These are phyloP conservation scores for Arthrinium phaeospermum DNA, from an alignment of 2,329 filamentous ascomycete genomes.

Conservation along the genomic window DNA sequence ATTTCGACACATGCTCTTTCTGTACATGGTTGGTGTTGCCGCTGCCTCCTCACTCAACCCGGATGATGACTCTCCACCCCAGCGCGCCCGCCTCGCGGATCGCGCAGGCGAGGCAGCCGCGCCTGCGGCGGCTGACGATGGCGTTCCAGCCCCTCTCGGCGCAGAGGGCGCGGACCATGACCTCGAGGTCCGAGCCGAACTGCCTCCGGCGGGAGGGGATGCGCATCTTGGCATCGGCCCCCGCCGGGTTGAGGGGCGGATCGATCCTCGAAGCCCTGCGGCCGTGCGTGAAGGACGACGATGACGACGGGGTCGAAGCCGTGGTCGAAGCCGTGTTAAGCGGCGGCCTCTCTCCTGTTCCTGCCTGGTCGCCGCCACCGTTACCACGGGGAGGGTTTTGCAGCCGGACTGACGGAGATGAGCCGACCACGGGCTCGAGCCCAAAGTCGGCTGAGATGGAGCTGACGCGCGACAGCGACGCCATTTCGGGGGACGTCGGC, in stretches of 20 bases:
- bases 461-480: slow-evolving; percentile 53
- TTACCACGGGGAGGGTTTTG: slow-evolving; percentile 29
- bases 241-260: slow-evolving; percentile 27
- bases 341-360: background rate
- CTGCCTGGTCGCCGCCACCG: slow-evolving; percentile 20
- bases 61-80: slow-evolving; percentile 70
- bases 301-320: slow-evolving; percentile 37
- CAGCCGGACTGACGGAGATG: slow-evolving; percentile 30
- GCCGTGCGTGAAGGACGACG: slow-evolving; percentile 24
- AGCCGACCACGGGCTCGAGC: slow-evolving; percentile 32
- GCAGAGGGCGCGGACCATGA: slow-evolving; percentile 75
- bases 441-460: slow-evolving; percentile 43
- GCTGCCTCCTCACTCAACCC: slow-evolving; percentile 52
- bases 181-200: slow-evolving; percentile 69
- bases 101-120: slow-evolving; percentile 76
- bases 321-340: slow-evolving; percentile 22
- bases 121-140: slow-evolving; percentile 68
- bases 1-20: background rate
- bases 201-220: slow-evolving; percentile 62
- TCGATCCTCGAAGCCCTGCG: slow-evolving; percentile 36
- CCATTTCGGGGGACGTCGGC: slow-evolving; percentile 51
- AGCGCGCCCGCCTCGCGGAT: slow-evolving; percentile 76
- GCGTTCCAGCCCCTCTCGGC: slow-evolving; percentile 78
- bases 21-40: background rate
- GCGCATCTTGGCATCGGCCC: slow-evolving; percentile 56